Conservation (phyloP, 2,329 filamentous ascomycete species). For the Apiospora aurea region DNA sequence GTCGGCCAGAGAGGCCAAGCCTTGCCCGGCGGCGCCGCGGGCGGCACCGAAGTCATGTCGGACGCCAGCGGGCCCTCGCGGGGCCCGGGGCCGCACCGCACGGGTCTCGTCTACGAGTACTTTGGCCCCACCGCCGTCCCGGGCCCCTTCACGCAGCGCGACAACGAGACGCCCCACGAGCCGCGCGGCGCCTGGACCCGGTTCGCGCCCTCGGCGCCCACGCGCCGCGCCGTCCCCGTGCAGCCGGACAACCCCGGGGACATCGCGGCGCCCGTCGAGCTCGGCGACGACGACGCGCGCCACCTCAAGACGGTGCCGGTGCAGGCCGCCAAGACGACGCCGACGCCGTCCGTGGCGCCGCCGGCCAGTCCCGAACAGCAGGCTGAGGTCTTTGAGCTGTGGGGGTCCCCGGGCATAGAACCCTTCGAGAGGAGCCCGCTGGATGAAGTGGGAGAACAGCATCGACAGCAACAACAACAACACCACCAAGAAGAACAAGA, state of each 20-base stretch:
- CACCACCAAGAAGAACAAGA: not conserved
- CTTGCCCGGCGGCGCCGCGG: not conserved
- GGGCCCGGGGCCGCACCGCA: conserved; percentile 24
- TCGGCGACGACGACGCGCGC: conserved; percentile 40
- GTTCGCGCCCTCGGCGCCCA: conserved; percentile 29
- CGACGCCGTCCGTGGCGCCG: conserved; percentile 23
- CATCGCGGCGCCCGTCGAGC: conserved; percentile 61
- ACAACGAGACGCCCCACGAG: conserved; percentile 35
- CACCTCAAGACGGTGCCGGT: conserved; percentile 27
- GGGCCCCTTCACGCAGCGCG: conserved; percentile 29
- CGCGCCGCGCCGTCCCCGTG: conserved; percentile 43
- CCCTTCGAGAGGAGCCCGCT: conserved; percentile 27
- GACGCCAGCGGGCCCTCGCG: conserved; percentile 28
- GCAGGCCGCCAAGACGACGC: conserved; percentile 33
- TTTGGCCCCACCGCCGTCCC: conserved; percentile 36
- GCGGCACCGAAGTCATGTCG: conserved; percentile 26
- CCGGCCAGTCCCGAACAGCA: conserved; percentile 36
- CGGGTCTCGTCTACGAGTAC: conserved; percentile 33
- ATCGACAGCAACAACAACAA: conserved; percentile 24
- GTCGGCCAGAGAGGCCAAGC: not conserved
- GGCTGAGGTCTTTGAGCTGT: conserved; percentile 49
- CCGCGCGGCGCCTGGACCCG: conserved; percentile 37
- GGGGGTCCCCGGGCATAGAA: conserved; percentile 45
- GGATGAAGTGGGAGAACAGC: conserved; percentile 22
- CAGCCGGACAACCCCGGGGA: conserved; percentile 56